phyloP scores from a whole-genome alignment of 1,284 basidiomycete species.

The Cyathus olla region DNA sequence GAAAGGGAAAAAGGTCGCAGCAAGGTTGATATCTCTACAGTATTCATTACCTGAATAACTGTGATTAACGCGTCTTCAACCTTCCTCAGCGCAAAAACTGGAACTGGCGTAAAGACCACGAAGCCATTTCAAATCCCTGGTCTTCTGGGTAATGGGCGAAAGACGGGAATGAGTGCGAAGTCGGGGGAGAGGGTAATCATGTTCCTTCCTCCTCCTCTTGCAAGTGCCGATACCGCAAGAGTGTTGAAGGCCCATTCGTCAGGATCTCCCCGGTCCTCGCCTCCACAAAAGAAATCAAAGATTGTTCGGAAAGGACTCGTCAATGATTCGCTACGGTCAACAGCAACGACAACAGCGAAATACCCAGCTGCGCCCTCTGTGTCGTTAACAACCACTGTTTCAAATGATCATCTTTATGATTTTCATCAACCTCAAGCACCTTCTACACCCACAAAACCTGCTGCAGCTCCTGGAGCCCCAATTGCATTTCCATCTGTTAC shows the following conservation, averaged over 20 bases:
- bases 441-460: too few relatives aligned
- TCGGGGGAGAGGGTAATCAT: slow-evolving; percentile 49
- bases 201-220: slow-evolving; percentile 57
- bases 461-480: too few relatives aligned
- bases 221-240: slow-evolving; percentile 7
- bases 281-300: neutral
- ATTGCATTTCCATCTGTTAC: too few relatives aligned
- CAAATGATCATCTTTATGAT: neutral
- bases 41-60: too few relatives aligned
- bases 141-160: slow-evolving; percentile 5
- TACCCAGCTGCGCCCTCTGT: too few relatives aligned
- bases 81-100: neutral
- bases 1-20: slow-evolving; percentile 20
- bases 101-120: slow-evolving; percentile 32
- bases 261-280: neutral
- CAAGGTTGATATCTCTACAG: too few relatives aligned
- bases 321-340: too few relatives aligned
- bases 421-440: slow-evolving; percentile 35
- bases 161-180: slow-evolving; percentile 32
- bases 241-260: neutral
- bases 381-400: too few relatives aligned
- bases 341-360: too few relatives aligned
- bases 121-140: slow-evolving; percentile 51
- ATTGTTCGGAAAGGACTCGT: too few relatives aligned
- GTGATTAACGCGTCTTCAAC: neutral